Percentiles rank a stretch among this genome's conserved stretches.
These are phyloP conservation scores for Aspergillus sergii DNA, from an alignment of 2,329 filamentous ascomycete genomes.

Conservation along the genomic window DNA sequence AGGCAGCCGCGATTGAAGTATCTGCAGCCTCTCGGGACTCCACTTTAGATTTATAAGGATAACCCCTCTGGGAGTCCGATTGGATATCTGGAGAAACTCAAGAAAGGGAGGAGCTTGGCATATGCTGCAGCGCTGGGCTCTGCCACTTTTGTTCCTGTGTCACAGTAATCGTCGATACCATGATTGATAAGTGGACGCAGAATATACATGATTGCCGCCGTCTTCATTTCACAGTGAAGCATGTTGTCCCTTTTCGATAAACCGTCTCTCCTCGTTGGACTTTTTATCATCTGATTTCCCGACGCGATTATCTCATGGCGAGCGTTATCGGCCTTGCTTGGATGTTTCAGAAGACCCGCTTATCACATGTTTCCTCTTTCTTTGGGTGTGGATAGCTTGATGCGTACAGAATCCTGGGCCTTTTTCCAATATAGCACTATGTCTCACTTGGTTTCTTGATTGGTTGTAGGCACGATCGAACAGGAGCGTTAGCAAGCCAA, in stretches of 20 bases:
- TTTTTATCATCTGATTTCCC: background rate
- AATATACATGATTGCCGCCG: background rate
- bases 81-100: background rate
- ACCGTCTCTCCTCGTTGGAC: background rate
- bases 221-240: background rate
- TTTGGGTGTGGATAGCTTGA: background rate
- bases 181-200: background rate
- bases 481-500: background rate
- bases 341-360: too few relatives aligned
- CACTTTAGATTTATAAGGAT: background rate
- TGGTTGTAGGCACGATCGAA: background rate
- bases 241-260: background rate
- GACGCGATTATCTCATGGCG: background rate
- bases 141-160: slow-evolving; percentile 1
- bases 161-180: background rate
- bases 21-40: background rate
- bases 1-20: background rate
- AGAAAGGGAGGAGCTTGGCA: background rate
- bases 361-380: background rate
- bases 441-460: background rate
- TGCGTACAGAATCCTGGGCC: background rate
- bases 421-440: background rate
- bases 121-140: background rate
- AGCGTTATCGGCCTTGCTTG: background rate
- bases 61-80: background rate